Conservation (phyloP, 2,329 filamentous ascomycete genomes). For the Diplodia corticola region DNA sequence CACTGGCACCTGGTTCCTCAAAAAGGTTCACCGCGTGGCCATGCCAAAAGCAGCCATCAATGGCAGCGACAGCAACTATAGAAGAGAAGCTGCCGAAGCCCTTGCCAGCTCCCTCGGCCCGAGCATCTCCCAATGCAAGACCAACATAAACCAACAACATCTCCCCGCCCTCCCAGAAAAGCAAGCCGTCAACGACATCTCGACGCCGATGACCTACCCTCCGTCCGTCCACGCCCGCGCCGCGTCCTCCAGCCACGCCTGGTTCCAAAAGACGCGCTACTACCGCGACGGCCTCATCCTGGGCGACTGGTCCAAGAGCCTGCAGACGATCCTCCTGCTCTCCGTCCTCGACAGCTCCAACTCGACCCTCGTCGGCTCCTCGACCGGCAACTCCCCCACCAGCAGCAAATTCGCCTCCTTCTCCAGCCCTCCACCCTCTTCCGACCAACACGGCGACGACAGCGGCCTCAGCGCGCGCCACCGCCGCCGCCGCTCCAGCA, state of each 20-base stretch:
- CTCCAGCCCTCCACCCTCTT: background rate
- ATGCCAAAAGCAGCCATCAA: slow-evolving; percentile 33
- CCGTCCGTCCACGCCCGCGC: slow-evolving; percentile 12
- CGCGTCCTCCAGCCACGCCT: slow-evolving; percentile 36
- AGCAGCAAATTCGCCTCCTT: slow-evolving; percentile 1
- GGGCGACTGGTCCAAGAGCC: slow-evolving; percentile 53
- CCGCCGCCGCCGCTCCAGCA: slow-evolving; percentile 24
- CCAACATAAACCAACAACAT: slow-evolving; percentile 29
- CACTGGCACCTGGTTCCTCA: slow-evolving; percentile 53
- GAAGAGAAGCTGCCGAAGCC: slow-evolving; percentile 43
- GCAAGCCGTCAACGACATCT: slow-evolving; percentile 1
- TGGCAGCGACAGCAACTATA: slow-evolving; percentile 24
- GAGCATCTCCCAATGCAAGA: slow-evolving; percentile 44
- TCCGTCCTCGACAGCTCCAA: slow-evolving; percentile 43
- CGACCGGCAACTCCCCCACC: slow-evolving; percentile 23
- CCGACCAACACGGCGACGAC: background rate
- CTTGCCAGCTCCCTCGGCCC: slow-evolving; percentile 57
- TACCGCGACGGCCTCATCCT: slow-evolving; percentile 54
- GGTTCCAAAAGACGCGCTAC: slow-evolving; percentile 55
- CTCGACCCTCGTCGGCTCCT: background rate
- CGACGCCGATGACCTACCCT: slow-evolving; percentile 3
- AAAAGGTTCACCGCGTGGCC: slow-evolving; percentile 42
- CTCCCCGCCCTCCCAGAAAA: background rate
- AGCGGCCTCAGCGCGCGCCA: background rate
- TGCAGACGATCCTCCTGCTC: slow-evolving; percentile 51